These are phyloP conservation scores for Botrytis porri DNA, from an alignment of 2,329 filamentous ascomycete genomes.

Conservation along the genomic window DNA sequence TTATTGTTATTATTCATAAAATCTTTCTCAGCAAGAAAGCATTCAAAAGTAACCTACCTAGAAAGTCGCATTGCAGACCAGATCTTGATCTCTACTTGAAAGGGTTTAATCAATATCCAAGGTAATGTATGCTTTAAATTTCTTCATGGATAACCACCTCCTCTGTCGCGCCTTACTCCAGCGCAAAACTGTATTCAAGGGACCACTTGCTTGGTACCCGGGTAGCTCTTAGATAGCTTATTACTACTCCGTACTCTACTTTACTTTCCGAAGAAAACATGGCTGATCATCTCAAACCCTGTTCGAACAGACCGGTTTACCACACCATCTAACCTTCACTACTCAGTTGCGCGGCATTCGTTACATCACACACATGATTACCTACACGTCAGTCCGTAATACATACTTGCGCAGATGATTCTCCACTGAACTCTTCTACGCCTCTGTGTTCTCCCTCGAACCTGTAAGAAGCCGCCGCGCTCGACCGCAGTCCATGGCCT, in stretches of 20 bases:
- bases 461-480: constrained; percentile 38
- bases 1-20: not conserved
- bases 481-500: constrained; percentile 41
- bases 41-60: not conserved
- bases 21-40: not conserved
- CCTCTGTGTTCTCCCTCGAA: constrained; percentile 33
- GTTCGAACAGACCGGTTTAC: constrained; percentile 13
- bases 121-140: constrained; percentile 13
- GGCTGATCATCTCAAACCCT: constrained; percentile 20
- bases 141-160: not conserved
- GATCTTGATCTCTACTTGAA: constrained; percentile 1
- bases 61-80: not conserved
- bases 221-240: constrained; percentile 5
- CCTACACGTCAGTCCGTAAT: constrained; percentile 34
- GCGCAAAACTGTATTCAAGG: constrained; percentile 10
- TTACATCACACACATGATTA: constrained; percentile 32
- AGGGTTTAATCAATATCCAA: constrained; percentile 13
- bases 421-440: constrained; percentile 28
- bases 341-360: constrained; percentile 25
- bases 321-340: constrained; percentile 1
- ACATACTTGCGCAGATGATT: constrained; percentile 35
- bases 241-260: not conserved
- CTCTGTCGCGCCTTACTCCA: constrained; percentile 4
- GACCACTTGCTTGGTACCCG: constrained; percentile 4
- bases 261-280: constrained; percentile 1